phyloP scores from a whole-genome alignment of 176 grass and related monocot genomes.

The Dendrocalamus sinicus region DNA sequence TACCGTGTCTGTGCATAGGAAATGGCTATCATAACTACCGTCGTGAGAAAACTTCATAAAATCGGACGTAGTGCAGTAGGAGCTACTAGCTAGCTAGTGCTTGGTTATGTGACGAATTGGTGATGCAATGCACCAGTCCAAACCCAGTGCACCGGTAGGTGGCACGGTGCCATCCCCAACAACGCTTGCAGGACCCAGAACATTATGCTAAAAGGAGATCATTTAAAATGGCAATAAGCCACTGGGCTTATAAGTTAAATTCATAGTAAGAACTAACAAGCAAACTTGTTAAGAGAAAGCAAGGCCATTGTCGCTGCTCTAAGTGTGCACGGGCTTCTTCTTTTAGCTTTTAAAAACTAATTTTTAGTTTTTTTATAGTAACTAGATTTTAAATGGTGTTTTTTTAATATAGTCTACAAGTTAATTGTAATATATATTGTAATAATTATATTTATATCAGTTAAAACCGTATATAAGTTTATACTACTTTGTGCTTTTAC shows the following conservation, averaged over 20 bases:
- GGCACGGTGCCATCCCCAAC: not conserved
- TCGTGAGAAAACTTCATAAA: not conserved
- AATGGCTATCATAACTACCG: not conserved
- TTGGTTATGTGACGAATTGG: not conserved
- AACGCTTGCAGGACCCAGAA: not conserved
- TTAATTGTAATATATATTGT: too few relatives aligned
- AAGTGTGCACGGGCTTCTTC: too few relatives aligned
- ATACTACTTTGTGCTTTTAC: too few relatives aligned
- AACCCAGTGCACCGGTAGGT: constrained; percentile 3
- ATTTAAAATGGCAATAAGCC: not conserved
- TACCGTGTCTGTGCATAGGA: not conserved
- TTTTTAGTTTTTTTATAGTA: too few relatives aligned
- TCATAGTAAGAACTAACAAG: not conserved
- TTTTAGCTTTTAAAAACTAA: too few relatives aligned
- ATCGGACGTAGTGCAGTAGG: too few relatives aligned
- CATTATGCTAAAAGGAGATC: not conserved
- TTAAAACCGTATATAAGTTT: too few relatives aligned
- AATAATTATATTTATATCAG: too few relatives aligned
- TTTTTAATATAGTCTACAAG: too few relatives aligned
- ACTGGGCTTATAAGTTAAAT: not conserved
- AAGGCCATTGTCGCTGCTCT: too few relatives aligned
- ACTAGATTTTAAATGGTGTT: too few relatives aligned
- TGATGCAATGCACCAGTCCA: not conserved
- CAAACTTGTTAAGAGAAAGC: not conserved
- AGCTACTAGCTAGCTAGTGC: not conserved